phyloP scores from a whole-genome alignment of 129 eudicot genomes.

The Escallonia rubra region DNA sequence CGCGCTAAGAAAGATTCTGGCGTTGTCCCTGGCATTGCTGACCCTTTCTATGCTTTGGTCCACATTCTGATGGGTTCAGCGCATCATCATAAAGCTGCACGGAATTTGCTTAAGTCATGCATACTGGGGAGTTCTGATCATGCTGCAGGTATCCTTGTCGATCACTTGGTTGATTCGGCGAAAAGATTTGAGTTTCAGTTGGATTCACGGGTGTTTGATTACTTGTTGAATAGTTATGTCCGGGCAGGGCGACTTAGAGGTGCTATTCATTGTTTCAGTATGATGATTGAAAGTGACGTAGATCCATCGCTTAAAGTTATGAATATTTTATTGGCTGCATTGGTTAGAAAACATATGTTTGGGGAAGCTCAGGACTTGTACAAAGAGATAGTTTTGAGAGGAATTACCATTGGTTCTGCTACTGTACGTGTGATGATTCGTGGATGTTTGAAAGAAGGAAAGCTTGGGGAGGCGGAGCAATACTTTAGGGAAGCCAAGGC shows the following conservation, averaged over 20 bases:
- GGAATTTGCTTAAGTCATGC: slow-evolving; percentile 27
- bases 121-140: slow-evolving; percentile 18
- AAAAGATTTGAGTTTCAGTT: slow-evolving; percentile 43
- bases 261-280: slow-evolving; percentile 48
- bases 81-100: slow-evolving; percentile 15
- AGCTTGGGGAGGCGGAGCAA: slow-evolving; percentile 43
- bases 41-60: slow-evolving; percentile 42
- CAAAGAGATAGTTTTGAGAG: slow-evolving; percentile 25
- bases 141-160: slow-evolving; percentile 29
- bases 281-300: slow-evolving; percentile 39
- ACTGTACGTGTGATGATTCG: slow-evolving; percentile 51
- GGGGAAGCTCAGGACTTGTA: slow-evolving; percentile 38
- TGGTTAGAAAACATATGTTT: slow-evolving; percentile 48
- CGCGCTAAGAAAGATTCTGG: slow-evolving; percentile 29
- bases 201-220: slow-evolving; percentile 32
- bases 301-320: slow-evolving; percentile 26
- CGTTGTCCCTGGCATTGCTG: slow-evolving; percentile 14
- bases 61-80: slow-evolving; percentile 41
- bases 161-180: slow-evolving; percentile 29
- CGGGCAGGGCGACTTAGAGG: slow-evolving; percentile 34
- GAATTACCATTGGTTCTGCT: slow-evolving; percentile 37
- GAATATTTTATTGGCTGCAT: slow-evolving; percentile 41
- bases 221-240: slow-evolving; percentile 46
- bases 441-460: slow-evolving; percentile 49
- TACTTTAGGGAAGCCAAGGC: slow-evolving; percentile 56